Conservation (phyloP, 1,284 basidiomycete species). For the Irpex rosettiformis region DNA sequence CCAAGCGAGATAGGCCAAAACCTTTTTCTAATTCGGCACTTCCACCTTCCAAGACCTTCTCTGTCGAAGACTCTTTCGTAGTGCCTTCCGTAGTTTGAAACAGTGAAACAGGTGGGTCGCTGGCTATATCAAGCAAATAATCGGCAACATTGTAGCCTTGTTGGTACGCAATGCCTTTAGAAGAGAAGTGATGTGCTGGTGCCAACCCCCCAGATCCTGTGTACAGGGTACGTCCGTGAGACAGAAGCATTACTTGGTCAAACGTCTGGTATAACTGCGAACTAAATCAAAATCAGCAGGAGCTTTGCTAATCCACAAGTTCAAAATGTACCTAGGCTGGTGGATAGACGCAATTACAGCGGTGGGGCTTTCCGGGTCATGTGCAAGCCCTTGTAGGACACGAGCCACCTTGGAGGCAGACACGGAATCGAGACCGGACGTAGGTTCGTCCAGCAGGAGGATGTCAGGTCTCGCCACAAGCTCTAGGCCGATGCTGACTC, state of each 20-base stretch:
- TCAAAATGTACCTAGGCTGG: constrained; percentile 62
- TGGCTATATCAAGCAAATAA: constrained; percentile 83
- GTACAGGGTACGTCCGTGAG: constrained; percentile 79
- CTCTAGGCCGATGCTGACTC: constrained; percentile 83
- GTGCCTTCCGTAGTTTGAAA: constrained; percentile 25
- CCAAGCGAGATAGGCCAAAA: background rate
- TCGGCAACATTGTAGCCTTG: constrained; percentile 88
- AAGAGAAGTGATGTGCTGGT: constrained; percentile 62
- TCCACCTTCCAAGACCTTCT: background rate
- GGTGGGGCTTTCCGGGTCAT: constrained; percentile 63
- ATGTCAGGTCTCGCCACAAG: constrained; percentile 79
- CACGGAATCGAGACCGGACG: constrained; percentile 81
- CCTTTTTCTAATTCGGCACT: constrained; percentile 6
- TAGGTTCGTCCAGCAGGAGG: constrained; percentile 81
- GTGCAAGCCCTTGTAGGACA: constrained; percentile 72
- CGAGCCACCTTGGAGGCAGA: constrained; percentile 78
- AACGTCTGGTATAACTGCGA: constrained; percentile 85
- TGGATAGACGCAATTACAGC: constrained; percentile 87
- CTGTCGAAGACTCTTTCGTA: background rate
- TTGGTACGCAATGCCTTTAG: constrained; percentile 42
- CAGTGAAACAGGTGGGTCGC: constrained; percentile 48
- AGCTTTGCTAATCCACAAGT: background rate
- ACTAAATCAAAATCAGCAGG: constrained; percentile 29
- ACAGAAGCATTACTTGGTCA: constrained; percentile 75
- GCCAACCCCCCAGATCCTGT: constrained; percentile 69